Conservation (phyloP, 768 basidiomycete genomes). For the Holtermanniella nyarrowii region DNA sequence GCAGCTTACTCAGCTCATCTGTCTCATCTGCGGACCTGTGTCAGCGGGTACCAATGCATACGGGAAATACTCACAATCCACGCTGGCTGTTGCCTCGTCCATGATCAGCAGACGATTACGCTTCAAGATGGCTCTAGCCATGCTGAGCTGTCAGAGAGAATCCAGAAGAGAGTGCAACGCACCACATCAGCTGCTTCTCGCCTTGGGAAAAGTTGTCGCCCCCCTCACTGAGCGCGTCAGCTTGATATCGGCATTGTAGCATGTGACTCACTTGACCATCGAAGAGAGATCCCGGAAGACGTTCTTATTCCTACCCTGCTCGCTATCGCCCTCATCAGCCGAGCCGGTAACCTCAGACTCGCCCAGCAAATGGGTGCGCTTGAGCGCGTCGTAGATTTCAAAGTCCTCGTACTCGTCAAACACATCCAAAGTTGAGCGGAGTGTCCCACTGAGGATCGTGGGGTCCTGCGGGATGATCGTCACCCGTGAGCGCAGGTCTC, state of each 20-base stretch:
- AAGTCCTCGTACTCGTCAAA: conserved; percentile 76
- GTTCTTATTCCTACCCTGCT: conserved; percentile 33
- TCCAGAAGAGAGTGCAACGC: neutral
- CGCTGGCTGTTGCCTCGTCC: conserved; percentile 66
- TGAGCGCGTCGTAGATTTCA: conserved; percentile 50
- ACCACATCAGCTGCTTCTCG: conserved; percentile 69
- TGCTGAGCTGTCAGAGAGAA: conserved; percentile 41
- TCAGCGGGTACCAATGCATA: conserved; percentile 1
- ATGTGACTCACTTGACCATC: conserved; percentile 16
- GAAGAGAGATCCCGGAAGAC: conserved; percentile 34
- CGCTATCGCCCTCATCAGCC: conserved; percentile 9
- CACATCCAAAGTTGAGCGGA: conserved; percentile 72
- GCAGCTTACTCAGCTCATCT: conserved; percentile 64
- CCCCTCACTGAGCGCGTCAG: conserved; percentile 47
- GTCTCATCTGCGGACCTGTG: conserved; percentile 54
- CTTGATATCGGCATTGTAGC: neutral
- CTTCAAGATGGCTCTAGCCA: conserved; percentile 76
- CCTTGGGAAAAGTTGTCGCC: conserved; percentile 71
- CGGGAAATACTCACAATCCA: conserved; percentile 47
- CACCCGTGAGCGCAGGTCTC: conserved; percentile 64
- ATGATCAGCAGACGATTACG: conserved; percentile 67
- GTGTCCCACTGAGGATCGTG: conserved; percentile 69
- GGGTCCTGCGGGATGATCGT: conserved; percentile 72
- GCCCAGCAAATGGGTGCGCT: conserved; percentile 38
- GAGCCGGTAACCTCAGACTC: conserved; percentile 12